Percentiles rank a stretch among this genome's conserved stretches.
phyloP scores from a whole-genome alignment of 805 yeast genomes.

The Kodamaea hsintzibuensis region DNA sequence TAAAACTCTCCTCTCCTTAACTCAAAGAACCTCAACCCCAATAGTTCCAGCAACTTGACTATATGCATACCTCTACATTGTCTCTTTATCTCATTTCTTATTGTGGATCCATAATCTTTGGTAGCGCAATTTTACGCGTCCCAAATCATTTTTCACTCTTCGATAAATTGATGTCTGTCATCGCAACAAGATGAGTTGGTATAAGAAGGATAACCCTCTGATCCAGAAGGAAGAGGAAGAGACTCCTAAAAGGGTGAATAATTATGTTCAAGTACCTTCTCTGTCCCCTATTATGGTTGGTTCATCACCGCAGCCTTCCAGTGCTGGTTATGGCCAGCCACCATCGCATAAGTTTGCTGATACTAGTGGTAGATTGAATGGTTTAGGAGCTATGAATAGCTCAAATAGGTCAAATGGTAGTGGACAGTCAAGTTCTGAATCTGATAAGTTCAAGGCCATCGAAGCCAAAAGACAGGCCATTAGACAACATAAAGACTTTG shows the following conservation, averaged over 20 bases:
- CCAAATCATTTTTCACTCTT: background rate
- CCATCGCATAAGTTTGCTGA: constrained; percentile 6
- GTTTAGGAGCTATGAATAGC: background rate
- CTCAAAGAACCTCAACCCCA: too few species aligned
- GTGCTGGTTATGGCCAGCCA: constrained; percentile 2
- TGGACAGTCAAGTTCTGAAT: constrained; percentile 3
- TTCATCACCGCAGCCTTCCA: constrained; percentile 25
- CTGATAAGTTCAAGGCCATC: constrained; percentile 21
- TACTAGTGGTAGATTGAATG: background rate
- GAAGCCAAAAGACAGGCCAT: constrained; percentile 39
- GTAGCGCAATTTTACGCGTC: constrained; percentile 7
- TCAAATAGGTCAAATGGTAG: background rate
- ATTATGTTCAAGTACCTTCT: constrained; percentile 41
- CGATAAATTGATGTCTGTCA: background rate
- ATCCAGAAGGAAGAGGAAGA: constrained; percentile 16
- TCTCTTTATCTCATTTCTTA: too few species aligned
- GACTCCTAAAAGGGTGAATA: constrained; percentile 18
- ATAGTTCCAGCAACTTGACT: too few species aligned
- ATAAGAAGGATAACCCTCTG: constrained; percentile 18
- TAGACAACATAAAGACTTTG: constrained; percentile 40
- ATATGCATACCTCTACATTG: too few species aligned
- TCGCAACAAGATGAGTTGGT: constrained; percentile 24
- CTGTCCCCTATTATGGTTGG: constrained; percentile 38
- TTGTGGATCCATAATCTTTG: too few species aligned
- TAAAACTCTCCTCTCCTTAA: too few species aligned